Percentiles rank a stretch among this genome's conserved stretches.
Evolutionary conservation across 257 asterid species (phyloP).

Genomic region (Orobanche coerulescens): DNA sequence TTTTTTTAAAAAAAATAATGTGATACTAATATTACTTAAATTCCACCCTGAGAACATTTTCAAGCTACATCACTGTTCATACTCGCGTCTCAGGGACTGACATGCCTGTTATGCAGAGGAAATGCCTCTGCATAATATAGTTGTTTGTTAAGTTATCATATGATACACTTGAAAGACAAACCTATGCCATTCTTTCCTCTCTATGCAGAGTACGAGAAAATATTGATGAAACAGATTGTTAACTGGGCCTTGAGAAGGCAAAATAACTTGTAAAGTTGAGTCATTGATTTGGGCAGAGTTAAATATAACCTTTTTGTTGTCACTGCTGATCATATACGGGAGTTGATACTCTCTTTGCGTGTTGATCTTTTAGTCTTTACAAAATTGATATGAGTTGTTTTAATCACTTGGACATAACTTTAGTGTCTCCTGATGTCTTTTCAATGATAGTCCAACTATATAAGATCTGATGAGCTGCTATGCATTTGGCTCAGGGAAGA

Average conservation of each 20-base stretch:
- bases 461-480: conserved; percentile 23
- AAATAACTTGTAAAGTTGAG: background rate
- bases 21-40: background rate
- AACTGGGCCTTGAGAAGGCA: background rate
- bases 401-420: background rate
- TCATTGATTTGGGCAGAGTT: background rate
- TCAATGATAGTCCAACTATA: background rate
- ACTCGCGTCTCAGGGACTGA: background rate
- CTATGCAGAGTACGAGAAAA: background rate
- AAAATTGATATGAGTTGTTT: background rate
- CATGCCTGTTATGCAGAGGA: too few relatives aligned
- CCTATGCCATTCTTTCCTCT: background rate
- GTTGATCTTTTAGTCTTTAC: background rate
- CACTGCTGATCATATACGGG: background rate
- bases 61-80: background rate
- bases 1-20: background rate
- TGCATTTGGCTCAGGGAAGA: conserved; percentile 66
- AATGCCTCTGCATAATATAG: conserved; percentile 6
- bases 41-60: background rate
- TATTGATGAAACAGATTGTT: background rate
- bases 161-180: background rate
- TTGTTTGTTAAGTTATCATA: background rate
- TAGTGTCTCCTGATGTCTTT: background rate
- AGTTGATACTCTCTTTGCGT: background rate
- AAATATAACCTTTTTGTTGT: background rate